Conservation (phyloP, 1,284 basidiomycete species). For the Moesziomyces sp. region DNA sequence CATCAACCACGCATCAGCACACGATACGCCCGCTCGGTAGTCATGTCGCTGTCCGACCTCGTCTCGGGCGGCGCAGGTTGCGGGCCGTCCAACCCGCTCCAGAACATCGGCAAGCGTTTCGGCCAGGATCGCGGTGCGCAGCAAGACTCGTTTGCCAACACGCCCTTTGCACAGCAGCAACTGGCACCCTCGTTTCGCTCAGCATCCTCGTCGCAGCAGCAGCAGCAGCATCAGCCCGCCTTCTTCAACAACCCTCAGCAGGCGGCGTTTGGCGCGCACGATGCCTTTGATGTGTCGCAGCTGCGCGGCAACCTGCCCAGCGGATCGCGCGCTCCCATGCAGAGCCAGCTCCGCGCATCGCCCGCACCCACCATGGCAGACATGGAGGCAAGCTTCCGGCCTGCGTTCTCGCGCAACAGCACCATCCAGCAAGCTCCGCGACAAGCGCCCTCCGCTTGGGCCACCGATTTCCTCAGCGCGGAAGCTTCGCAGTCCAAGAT, state of each 20-base stretch:
- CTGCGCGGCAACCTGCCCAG: constrained; percentile 49
- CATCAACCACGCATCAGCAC: constrained; percentile 1
- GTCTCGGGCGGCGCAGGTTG: constrained; percentile 63
- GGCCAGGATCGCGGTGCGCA: constrained; percentile 62
- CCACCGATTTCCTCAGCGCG: constrained; percentile 49
- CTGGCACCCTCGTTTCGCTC: no score
- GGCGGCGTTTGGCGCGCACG: constrained; percentile 12
- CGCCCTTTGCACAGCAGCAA: constrained; percentile 13
- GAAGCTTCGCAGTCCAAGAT: constrained; percentile 17
- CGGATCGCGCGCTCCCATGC: constrained; percentile 28
- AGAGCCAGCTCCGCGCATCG: constrained; percentile 10
- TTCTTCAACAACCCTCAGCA: constrained; percentile 38
- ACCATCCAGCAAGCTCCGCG: constrained; percentile 7
- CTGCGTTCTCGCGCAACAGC: constrained; percentile 20
- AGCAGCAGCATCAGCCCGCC: constrained; percentile 27
- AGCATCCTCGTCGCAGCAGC: constrained; percentile 2
- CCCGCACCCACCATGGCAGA: constrained; percentile 22
- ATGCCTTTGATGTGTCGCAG: constrained; percentile 54
- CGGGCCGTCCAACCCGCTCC: constrained; percentile 65
- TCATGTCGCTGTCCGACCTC: constrained; percentile 64
- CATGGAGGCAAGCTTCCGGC: constrained; percentile 48
- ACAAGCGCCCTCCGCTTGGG: constrained; percentile 46
- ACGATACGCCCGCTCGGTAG: not conserved
- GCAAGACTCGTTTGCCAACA: constrained; percentile 41
- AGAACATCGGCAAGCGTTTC: constrained; percentile 63